phyloP scores from a whole-genome alignment of 2,329 filamentous ascomycete species.

The Hypoxylon sp. region DNA sequence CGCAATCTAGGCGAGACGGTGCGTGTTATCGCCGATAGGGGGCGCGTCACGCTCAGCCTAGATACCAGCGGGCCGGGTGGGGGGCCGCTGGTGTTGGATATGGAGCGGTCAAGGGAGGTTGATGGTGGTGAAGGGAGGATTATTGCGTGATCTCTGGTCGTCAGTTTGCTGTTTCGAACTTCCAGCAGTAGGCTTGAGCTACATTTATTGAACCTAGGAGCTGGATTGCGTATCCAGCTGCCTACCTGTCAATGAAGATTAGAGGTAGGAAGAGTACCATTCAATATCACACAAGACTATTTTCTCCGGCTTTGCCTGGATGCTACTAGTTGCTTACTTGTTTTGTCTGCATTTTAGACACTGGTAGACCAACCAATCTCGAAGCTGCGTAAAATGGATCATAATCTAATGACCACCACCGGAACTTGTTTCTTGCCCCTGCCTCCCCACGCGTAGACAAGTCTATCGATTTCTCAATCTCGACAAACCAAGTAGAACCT shows the following conservation, averaged over 20 bases:
- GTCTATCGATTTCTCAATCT: neutral
- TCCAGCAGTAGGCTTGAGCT: neutral
- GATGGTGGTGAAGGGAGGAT: conserved; percentile 32
- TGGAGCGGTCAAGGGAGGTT: conserved; percentile 58
- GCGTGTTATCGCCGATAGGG: conserved; percentile 77
- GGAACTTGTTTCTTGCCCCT: neutral
- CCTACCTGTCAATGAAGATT: neutral
- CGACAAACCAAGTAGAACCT: too few species aligned
- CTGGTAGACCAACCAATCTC: neutral
- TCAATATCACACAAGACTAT: neutral
- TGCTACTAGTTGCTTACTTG: neutral
- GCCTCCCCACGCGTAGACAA: neutral
- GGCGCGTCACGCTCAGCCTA: conserved; percentile 78
- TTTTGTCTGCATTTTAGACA: neutral
- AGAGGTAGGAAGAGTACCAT: neutral
- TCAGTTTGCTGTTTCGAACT: neutral
- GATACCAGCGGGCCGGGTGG: conserved; percentile 75
- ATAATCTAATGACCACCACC: too few species aligned
- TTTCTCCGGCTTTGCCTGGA: neutral
- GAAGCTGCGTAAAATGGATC: neutral
- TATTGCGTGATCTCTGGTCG: conserved; percentile 35
- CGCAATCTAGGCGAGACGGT: conserved; percentile 83
- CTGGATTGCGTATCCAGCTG: neutral
- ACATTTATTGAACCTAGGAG: neutral
- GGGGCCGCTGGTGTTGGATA: conserved; percentile 76